Base-by-base conservation (phyloP, 768 basidiomycete species). In the Strobilomyces confusus region DNA sequence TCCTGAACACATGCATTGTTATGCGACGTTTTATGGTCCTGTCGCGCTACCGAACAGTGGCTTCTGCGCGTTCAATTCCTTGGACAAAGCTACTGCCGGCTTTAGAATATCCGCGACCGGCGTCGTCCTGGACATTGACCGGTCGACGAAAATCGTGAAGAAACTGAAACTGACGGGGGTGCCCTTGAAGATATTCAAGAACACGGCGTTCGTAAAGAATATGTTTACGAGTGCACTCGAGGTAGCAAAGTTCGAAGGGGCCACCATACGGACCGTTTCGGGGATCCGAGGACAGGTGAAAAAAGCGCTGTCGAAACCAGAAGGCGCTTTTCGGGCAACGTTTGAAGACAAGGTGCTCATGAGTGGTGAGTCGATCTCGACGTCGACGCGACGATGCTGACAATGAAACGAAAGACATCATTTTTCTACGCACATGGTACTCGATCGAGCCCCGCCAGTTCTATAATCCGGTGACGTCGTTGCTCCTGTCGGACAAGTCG, bases 1-100 rank as follows among this genome's bases (percentile, higher is more conserved):
- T 1, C 97, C 97, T 0, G 97, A 99, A 72, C 97, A 99, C 65
- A 98, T 95, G 97, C 97, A 99, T 68, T 99, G 97, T 65, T 95
- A 87, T 65, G 95, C 95, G 3, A 97, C 95, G 3, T 97, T 98
- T 71, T 99, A 95, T 65, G 95, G 93, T 0, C 95, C 97, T 8
- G 85, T 92, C 20, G 76, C 92, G 3, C 75, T 91, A 0, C 95
- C 95, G 20, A 97, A 97, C 71, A 97, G 92, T 0, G 94, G 95
- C 30, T 95, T 99, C 73, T 98, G 97, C 69, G 89, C 95, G 2
- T 98, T 99, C 80, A 98, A 94, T 70, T 83, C 87, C 0, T 72
- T 99, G 15, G 69, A 76, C 0, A 76, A 75, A n/a, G 81, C 84
- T 0, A 75, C 73, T 1, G 73, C 86, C 0, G 89, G 86, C 2